Conservation (phyloP, 768 basidiomycete species). For the Panellus pusillus region DNA sequence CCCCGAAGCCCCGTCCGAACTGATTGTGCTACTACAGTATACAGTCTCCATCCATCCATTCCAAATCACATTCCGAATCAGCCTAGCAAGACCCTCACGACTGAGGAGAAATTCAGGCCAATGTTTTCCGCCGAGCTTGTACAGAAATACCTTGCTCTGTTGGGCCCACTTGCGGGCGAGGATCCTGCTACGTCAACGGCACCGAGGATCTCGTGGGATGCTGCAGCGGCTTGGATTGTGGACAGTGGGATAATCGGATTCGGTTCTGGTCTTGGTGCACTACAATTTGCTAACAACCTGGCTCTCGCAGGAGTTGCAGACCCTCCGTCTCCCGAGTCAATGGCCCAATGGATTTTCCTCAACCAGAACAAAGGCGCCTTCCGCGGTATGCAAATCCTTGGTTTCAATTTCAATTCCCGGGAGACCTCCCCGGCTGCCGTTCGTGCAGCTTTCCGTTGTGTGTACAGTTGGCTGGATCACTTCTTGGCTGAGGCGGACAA, state of each 20-base stretch:
- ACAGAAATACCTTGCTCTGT: neutral
- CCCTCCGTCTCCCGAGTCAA: neutral
- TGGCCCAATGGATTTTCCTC: conserved; percentile 17
- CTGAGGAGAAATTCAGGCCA: conserved; percentile 6
- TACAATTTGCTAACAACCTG: conserved; percentile 22
- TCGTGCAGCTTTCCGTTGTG: conserved; percentile 5
- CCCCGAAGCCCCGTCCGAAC: no score
- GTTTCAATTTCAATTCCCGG: conserved; percentile 4
- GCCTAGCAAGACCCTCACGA: neutral
- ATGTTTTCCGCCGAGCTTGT: neutral
- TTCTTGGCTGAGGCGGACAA: conserved; percentile 5
- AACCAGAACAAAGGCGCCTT: conserved; percentile 14
- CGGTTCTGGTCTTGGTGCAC: conserved; percentile 8
- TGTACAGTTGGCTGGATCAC: conserved; percentile 9
- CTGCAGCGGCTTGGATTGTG: conserved; percentile 6
- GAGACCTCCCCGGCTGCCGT: neutral
- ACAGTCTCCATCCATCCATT: neutral
- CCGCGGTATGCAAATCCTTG: conserved; percentile 7
- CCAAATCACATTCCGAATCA: no score
- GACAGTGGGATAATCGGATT: conserved; percentile 1
- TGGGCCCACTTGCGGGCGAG: conserved; percentile 5
- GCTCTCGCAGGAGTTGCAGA: conserved; percentile 8
- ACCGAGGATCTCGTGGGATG: neutral
- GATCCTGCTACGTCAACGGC: conserved; percentile 5
- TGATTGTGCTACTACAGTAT: no score